Evolutionary conservation across 768 basidiomycete genomes (phyloP).

Genomic region (Strobilomyces dryophilus): DNA sequence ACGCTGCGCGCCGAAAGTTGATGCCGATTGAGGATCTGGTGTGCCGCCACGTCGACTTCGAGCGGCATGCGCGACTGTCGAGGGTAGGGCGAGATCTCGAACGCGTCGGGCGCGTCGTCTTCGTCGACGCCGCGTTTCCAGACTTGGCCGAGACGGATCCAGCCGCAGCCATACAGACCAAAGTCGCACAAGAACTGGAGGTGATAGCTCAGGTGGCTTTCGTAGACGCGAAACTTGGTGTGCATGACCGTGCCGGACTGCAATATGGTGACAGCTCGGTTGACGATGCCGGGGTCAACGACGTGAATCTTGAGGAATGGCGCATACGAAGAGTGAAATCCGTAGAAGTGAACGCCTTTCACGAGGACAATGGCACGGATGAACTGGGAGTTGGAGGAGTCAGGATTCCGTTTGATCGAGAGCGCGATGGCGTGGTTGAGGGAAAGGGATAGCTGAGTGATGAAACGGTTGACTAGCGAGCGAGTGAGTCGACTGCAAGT

Average conservation of each 20-base stretch:
- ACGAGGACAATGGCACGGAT: conserved; percentile 78
- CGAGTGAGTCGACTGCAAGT: not conserved
- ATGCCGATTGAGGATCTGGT: conserved; percentile 84
- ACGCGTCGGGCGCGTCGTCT: conserved; percentile 18
- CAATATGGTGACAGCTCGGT: conserved; percentile 69
- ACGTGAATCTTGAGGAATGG: conserved; percentile 88
- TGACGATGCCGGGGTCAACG: conserved; percentile 64
- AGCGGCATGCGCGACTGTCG: conserved; percentile 68
- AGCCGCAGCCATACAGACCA: conserved; percentile 91
- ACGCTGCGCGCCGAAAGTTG: conserved; percentile 57
- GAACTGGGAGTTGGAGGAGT: conserved; percentile 52
- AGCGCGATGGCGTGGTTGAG: conserved; percentile 85
- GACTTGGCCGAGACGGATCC: conserved; percentile 71
- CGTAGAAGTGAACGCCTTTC: conserved; percentile 96
- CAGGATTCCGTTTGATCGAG: conserved; percentile 70
- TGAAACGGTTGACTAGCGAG: conserved; percentile 60
- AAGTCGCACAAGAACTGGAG: conserved; percentile 96
- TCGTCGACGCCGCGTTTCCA: conserved; percentile 49
- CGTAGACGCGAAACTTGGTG: conserved; percentile 75
- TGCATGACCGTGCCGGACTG: conserved; percentile 81
- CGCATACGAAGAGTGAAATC: conserved; percentile 78
- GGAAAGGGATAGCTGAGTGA: conserved; percentile 62
- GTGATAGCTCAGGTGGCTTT: conserved; percentile 84
- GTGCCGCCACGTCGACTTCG: conserved; percentile 79
- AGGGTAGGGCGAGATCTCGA: conserved; percentile 53